Conservation (phyloP, 805 yeast species). For the Wickerhamiella azyma region DNA sequence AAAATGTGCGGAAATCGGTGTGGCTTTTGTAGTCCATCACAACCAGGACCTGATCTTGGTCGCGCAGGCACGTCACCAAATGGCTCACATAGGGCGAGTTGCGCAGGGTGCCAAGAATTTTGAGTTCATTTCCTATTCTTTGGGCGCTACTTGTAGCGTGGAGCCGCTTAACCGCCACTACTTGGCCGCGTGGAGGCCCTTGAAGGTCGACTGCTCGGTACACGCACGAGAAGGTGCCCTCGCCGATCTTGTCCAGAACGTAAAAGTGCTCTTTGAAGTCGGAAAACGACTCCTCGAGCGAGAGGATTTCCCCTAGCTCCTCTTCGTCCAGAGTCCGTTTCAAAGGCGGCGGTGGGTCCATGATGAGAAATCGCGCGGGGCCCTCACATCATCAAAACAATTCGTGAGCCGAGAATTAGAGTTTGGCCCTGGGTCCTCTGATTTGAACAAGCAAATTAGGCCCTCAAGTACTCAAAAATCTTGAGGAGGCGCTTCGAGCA, state of each 20-base stretch:
- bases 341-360: not conserved
- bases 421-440: not conserved
- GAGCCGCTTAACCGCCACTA: slow-evolving; percentile 81
- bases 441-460: too few species aligned
- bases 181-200: not conserved
- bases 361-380: not conserved
- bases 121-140: slow-evolving; percentile 78
- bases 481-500: too few species aligned
- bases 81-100: slow-evolving; percentile 66
- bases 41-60: slow-evolving; percentile 85
- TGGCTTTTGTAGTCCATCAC: slow-evolving; percentile 85
- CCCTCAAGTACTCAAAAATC: too few species aligned
- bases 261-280: slow-evolving; percentile 36
- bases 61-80: slow-evolving; percentile 70
- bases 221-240: slow-evolving; percentile 52
- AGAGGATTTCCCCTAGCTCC: slow-evolving; percentile 16
- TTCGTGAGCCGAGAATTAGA: not conserved
- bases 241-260: slow-evolving; percentile 47
- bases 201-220: slow-evolving; percentile 42
- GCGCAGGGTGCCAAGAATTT: slow-evolving; percentile 35
- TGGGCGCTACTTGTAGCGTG: slow-evolving; percentile 92
- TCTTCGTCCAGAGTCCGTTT: slow-evolving; percentile 21
- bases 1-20: slow-evolving; percentile 78
- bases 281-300: slow-evolving; percentile 33
- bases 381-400: not conserved